Percentiles rank a stretch among this genome's conserved stretches.
Evolutionary conservation across 1,139 yeast genomes (phyloP).

Genomic region (Pichiaceae sp.): DNA sequence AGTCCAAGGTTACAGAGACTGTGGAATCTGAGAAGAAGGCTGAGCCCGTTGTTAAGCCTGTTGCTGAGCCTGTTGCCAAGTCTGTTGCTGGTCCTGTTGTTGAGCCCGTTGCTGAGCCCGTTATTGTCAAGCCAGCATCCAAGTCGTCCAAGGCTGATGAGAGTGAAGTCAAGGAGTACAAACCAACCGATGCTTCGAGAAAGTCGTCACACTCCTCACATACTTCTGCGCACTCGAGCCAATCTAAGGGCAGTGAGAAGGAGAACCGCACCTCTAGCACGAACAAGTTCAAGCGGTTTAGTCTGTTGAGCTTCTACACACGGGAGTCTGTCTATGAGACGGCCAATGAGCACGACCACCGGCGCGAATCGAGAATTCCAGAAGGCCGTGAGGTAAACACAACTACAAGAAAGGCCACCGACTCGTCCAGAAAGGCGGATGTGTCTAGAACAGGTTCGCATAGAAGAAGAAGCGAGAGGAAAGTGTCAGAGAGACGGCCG

Average conservation of each 20-base stretch:
- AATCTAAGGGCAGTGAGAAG: constrained; percentile 4
- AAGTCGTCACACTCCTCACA: not conserved
- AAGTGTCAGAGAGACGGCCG: constrained; percentile 23
- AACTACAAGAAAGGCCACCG: no score
- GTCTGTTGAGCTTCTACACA: constrained; percentile 42
- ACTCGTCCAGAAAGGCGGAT: no score
- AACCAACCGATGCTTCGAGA: not conserved
- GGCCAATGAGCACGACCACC: not conserved
- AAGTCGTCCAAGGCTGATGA: no score
- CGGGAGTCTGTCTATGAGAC: constrained; percentile 1
- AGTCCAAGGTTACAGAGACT: not conserved
- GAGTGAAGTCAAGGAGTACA: not conserved
- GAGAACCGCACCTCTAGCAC: constrained; percentile 5
- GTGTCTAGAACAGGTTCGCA: not conserved
- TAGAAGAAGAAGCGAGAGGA: constrained; percentile 5
- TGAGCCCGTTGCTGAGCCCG: not conserved
- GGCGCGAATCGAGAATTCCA: no score
- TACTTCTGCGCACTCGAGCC: not conserved
- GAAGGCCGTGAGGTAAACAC: no score
- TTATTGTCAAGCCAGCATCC: not conserved
- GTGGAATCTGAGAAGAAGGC: not conserved
- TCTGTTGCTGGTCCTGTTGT: not conserved
- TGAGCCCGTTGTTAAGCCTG: not conserved
- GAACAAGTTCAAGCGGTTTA: constrained; percentile 31
- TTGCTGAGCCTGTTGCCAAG: not conserved